Percentiles rank a stretch among this genome's conserved stretches.
Conservation (phyloP, 2,329 filamentous ascomycete species). For the Monilinia fructicola region DNA sequence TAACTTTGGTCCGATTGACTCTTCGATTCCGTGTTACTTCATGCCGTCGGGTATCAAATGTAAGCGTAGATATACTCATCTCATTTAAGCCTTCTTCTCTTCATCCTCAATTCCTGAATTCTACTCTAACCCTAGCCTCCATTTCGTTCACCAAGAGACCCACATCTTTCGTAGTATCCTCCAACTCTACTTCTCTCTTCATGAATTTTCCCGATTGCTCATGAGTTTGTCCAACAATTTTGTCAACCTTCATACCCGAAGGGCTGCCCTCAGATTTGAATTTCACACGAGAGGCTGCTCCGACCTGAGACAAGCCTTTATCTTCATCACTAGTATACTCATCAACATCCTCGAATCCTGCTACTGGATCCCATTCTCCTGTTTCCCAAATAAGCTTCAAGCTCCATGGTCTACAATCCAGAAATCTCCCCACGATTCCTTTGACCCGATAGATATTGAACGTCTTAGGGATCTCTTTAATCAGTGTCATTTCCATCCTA, state of each 20-base stretch:
- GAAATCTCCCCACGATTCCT: slow-evolving; percentile 71
- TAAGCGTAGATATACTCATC: slow-evolving; percentile 13
- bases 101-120: slow-evolving; percentile 41
- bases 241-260: neutral
- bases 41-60: slow-evolving; percentile 10
- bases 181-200: slow-evolving; percentile 75
- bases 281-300: slow-evolving; percentile 22
- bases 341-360: slow-evolving; percentile 59
- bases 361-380: slow-evolving; percentile 82
- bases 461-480: slow-evolving; percentile 63
- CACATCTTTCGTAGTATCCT: slow-evolving; percentile 75
- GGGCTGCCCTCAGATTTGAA: too few species aligned
- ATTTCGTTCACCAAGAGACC: slow-evolving; percentile 78
- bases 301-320: slow-evolving; percentile 43
- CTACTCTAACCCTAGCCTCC: slow-evolving; percentile 70
- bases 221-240: neutral
- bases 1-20: neutral
- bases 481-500: slow-evolving; percentile 29
- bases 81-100: slow-evolving; percentile 8
- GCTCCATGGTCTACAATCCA: slow-evolving; percentile 61
- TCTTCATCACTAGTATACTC: slow-evolving; percentile 55
- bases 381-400: slow-evolving; percentile 82
- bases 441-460: slow-evolving; percentile 81
- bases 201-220: slow-evolving; percentile 56
- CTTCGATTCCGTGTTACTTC: neutral